Conservation (phyloP, 2,329 filamentous ascomycete genomes). For the Blastomyces silverae region DNA sequence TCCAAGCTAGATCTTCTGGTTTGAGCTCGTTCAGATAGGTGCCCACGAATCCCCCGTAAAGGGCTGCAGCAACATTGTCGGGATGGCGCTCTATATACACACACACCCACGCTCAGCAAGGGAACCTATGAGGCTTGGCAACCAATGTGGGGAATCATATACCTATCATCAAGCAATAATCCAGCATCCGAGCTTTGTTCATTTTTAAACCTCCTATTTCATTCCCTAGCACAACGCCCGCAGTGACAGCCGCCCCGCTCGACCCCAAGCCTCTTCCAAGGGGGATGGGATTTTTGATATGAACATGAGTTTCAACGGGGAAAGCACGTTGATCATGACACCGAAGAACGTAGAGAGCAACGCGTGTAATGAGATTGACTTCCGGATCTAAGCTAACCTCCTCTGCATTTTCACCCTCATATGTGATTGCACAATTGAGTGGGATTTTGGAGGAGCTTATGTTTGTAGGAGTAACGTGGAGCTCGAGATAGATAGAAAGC, state of each 20-base stretch:
- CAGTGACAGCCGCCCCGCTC: constrained; percentile 90
- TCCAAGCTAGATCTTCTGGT: constrained; percentile 79
- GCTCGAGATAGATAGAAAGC: constrained; percentile 86
- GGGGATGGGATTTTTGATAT: constrained; percentile 93
- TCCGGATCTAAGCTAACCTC: constrained; percentile 79
- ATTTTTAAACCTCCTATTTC: constrained; percentile 75
- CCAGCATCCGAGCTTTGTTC: constrained; percentile 74
- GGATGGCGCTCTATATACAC: constrained; percentile 62
- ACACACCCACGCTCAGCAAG: constrained; percentile 14
- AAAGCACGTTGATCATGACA: constrained; percentile 84
- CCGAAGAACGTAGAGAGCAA: constrained; percentile 87
- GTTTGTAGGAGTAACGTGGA: constrained; percentile 66
- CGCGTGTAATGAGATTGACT: constrained; percentile 86
- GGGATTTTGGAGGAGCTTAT: constrained; percentile 49
- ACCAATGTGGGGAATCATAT: constrained; percentile 25
- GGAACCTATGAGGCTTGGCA: constrained; percentile 16
- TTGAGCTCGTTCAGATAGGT: constrained; percentile 91
- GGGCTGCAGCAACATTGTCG: constrained; percentile 88
- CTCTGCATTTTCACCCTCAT: constrained; percentile 68
- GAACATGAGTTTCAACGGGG: constrained; percentile 78
- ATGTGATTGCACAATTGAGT: constrained; percentile 83
- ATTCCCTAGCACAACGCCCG: constrained; percentile 87
- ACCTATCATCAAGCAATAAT: constrained; percentile 97
- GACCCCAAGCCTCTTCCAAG: constrained; percentile 89
- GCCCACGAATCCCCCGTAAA: constrained; percentile 94